Evolutionary conservation across 306 rosid species (phyloP), one percentile per base, ranked within the genome.

Genomic region (Vicia sativa): DNA sequence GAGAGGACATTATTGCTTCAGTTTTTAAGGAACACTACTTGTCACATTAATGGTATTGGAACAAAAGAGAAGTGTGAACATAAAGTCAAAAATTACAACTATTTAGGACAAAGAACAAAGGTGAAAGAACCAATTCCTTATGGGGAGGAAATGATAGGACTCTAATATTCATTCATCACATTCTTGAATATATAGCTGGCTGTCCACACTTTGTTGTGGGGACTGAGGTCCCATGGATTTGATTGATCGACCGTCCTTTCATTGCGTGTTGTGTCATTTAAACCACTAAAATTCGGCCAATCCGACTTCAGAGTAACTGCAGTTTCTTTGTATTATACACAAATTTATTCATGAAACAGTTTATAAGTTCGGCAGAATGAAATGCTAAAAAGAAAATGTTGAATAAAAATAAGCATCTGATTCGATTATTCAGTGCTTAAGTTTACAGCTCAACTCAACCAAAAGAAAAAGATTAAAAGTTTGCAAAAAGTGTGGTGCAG

Each of bases 341-440:
- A 28, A 34, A 34, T 53, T 53, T 34, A 34, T 31, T 14, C 21
- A 59, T 34, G 68, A 34, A 48, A 46, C 39, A 49, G 48, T 12
- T 37, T 19, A 4, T 37, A 56, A 23, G 12, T 57, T 46, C 35
- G 52, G 26, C 14, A 37, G 11, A 15, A 37, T 53, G 62, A 35
- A 23, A 52, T 26, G 49, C 31, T 18, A 23, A 1, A 39, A 12
- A 25, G n/a, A 49, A 67, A 54, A 21, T 21, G 23, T 21, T 21
- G 2, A 21, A 21, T 21, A 21, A 21, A 21, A 21, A 26, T 9
- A 4, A 56, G 83, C 9, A 80, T 82, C 79, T 54, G 82, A 86
- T 82, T 86, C 77, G 76, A 80, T 78, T 72, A 74, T 76, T 13
- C 35, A 59, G 75, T 66, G 78, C 37, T 73, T 78, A 80, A 71